Percentiles rank a stretch among this genome's conserved stretches.
Evolutionary conservation across 148 eudicot genomes (phyloP).

Genomic region (Polygonum aviculare): DNA sequence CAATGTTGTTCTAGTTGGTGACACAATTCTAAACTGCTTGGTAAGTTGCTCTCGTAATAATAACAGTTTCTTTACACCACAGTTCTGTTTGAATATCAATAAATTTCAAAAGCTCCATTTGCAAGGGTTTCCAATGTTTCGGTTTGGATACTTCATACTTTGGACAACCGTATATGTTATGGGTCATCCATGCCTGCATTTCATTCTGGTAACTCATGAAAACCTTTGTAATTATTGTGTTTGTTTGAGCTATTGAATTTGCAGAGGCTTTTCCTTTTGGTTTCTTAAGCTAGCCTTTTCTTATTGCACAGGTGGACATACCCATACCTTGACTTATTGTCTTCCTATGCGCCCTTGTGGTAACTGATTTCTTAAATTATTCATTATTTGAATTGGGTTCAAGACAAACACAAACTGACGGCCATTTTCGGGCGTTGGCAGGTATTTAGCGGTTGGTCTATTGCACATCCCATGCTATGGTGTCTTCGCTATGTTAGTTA

Average conservation of each 20-base stretch:
- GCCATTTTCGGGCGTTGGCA: conserved; percentile 17
- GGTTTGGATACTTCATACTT: conserved; percentile 60
- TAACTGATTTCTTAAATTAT: conserved; percentile 16
- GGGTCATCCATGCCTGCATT: conserved; percentile 72
- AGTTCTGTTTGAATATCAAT: background rate
- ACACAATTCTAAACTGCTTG: conserved; percentile 33
- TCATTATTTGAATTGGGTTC: background rate
- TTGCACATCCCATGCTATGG: conserved; percentile 62
- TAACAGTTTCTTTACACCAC: background rate
- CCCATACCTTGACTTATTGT: conserved; percentile 68
- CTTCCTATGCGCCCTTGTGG: conserved; percentile 77
- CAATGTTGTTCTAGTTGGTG: conserved; percentile 34
- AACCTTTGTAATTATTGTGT: background rate
- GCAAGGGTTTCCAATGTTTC: conserved; percentile 78
- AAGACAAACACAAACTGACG: background rate
- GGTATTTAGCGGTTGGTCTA: conserved; percentile 58
- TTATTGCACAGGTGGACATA: conserved; percentile 77
- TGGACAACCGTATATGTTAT: conserved; percentile 66
- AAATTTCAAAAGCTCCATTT: background rate
- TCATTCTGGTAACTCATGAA: conserved; percentile 34
- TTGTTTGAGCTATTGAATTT: background rate
- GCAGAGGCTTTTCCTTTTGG: background rate
- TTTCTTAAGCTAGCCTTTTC: background rate
- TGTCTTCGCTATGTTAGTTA: conserved; percentile 36
- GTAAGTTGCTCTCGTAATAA: conserved; percentile 18